Evolutionary conservation across 2,329 filamentous ascomycete genomes (phyloP), one percentile per base, ranked within the genome.

Genomic region (Alternaria metachromatica): DNA sequence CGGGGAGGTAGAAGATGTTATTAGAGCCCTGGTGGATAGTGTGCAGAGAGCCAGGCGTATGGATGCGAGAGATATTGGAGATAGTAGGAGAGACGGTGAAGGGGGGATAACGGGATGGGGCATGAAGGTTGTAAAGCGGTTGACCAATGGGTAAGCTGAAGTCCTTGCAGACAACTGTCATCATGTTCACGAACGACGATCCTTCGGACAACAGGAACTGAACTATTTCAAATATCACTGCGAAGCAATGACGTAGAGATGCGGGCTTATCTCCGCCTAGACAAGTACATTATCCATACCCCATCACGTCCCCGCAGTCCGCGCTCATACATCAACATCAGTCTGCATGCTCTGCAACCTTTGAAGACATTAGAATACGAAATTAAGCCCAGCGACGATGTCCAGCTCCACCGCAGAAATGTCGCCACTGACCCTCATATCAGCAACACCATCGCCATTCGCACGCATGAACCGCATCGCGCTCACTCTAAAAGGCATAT

Each of bases 391-490:
- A 15, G 53, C 53, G n/a, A 44, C 23, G 6, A 55, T 28, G 33
- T 43, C 53, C 15, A 20, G 30, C 33, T 26, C 53, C 33, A 44
- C 21, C 21, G 12, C 13, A 30, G 30, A 13, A 41, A 37, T 7
- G 49, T 53, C 49, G 11, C 64, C 65, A 12, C 63, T 69, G 6
- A 68, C 55, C 20, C 67, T 71, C n/a, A 70, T 72, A 21, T 70
- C 65, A 55, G 79, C 79, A 9, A 80, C 79, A 3, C 78, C 80
- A 15, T 80, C 78, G 3, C 80, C 80, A 9, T 82, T 81, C 64
- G 80, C 81, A 9, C 78, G 80, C 46, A 82, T 82, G 73, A 78
- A 81, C 44, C 76, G 80, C 66, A 82, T 83, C 33, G 75, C 75
- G 5, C 74, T 82, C 7, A 60, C 66, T 43, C 76, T 83, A 21